Percentiles rank a stretch among this genome's conserved stretches.
Evolutionary conservation across 371 early-diverging fungal genomes (phyloP).

Genomic region (Phascolomyces articulosus): DNA sequence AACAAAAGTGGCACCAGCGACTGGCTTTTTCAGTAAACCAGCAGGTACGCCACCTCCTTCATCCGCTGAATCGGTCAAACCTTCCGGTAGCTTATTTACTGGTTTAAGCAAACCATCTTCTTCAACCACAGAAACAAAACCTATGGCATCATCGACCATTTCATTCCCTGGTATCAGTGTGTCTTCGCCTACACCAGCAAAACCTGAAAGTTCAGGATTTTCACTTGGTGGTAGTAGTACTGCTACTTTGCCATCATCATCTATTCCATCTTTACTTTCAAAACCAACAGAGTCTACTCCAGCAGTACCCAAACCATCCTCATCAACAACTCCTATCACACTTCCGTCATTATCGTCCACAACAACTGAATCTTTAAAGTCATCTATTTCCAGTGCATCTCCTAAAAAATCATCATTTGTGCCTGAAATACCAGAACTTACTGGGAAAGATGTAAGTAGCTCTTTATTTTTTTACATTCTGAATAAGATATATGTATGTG

Average conservation of each 20-base stretch:
- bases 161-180: neutral
- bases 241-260: neutral
- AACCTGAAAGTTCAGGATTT: neutral
- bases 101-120: neutral
- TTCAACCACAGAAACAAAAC: neutral
- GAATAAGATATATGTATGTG: neutral
- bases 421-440: constrained; percentile 14
- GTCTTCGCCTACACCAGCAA: neutral
- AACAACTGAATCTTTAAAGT: neutral
- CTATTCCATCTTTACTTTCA: neutral
- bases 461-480: neutral
- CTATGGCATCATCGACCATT: neutral
- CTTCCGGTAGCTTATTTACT: neutral
- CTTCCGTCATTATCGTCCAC: neutral
- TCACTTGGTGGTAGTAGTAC: neutral
- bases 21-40: neutral
- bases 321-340: neutral
- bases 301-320: neutral
- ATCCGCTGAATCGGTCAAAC: neutral
- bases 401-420: neutral
- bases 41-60: neutral
- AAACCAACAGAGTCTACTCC: neutral
- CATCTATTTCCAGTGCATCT: neutral
- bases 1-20: neutral
- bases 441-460: constrained; percentile 14